Percentiles rank a stretch among this genome's conserved stretches.
These are phyloP conservation scores for Osmanthus fragrans DNA, from an alignment of 257 asterid genomes.

Conservation along the genomic window DNA sequence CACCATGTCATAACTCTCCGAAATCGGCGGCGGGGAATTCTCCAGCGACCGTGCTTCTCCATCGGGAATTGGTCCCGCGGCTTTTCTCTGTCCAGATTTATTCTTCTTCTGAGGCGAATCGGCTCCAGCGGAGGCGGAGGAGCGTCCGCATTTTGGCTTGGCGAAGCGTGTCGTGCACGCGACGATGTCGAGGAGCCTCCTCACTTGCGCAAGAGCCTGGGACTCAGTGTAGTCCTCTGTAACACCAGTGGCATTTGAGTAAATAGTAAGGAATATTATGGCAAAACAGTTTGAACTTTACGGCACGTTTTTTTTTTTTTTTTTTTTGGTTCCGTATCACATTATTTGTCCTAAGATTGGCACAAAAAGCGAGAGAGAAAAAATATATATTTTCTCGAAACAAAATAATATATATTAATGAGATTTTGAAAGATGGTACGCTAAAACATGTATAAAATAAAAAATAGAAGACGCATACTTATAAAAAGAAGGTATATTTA, in stretches of 20 bases:
- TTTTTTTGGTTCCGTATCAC: neutral
- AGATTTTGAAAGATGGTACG: too few relatives aligned
- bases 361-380: neutral
- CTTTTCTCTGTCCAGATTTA: conserved; percentile 42
- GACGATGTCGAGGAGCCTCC: conserved; percentile 88
- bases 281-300: neutral
- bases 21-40: conserved; percentile 45
- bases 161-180: conserved; percentile 97
- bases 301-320: neutral
- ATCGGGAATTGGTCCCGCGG: conserved; percentile 45
- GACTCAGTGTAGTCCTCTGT: conserved; percentile 87
- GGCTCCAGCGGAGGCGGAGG: conserved; percentile 10
- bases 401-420: too few relatives aligned
- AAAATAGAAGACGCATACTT: too few relatives aligned
- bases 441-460: too few relatives aligned
- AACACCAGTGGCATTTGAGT: conserved; percentile 49
- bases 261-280: conserved; percentile 16
- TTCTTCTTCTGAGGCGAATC: conserved; percentile 56
- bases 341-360: neutral
- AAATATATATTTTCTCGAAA: neutral
- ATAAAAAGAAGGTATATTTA: too few relatives aligned
- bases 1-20: conserved; percentile 80
- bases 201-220: conserved; percentile 78
- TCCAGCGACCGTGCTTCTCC: conserved; percentile 56
- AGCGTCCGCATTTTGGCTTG: conserved; percentile 54